These are phyloP conservation scores for Bothriochloa decipiens DNA, from an alignment of 176 grass and related monocot species.

Conservation along the genomic window DNA sequence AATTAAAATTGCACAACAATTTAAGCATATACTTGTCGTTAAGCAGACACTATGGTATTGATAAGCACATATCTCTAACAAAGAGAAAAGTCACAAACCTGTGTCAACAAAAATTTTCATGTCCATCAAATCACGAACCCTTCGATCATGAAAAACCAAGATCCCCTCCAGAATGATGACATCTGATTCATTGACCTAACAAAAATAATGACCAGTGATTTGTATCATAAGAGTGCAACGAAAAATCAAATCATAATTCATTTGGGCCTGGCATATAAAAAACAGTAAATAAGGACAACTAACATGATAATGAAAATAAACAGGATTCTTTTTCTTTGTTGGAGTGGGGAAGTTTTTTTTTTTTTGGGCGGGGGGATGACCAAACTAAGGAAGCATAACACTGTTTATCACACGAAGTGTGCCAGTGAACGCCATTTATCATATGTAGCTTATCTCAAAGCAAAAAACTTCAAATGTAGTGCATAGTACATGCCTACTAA, in stretches of 20 bases:
- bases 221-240: constrained; percentile 16
- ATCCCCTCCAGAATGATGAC: constrained; percentile 98
- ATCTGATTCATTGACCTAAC: constrained; percentile 92
- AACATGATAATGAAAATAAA: not conserved
- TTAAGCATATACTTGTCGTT: constrained; percentile 18
- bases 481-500: not conserved
- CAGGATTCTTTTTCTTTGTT: not conserved
- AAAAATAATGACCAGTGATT: constrained; percentile 35
- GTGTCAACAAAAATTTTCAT: constrained; percentile 99
- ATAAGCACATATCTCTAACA: constrained; percentile 30
- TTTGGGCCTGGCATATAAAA: not conserved
- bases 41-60: not conserved
- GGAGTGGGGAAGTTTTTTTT: not conserved
- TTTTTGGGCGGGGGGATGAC: not conserved
- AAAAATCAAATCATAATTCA: constrained; percentile 32
- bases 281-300: constrained; percentile 27
- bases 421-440: not conserved
- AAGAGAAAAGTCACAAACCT: constrained; percentile 58
- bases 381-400: constrained; percentile 20
- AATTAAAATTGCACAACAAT: constrained; percentile 10
- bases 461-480: not conserved
- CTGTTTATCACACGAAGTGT: not conserved
- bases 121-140: constrained; percentile 86
- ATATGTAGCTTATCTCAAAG: constrained; percentile 14
- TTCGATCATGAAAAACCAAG: constrained; percentile 91